phyloP scores from a whole-genome alignment of 1,284 basidiomycete species.

The Rhodotorula mucilaginosa region DNA sequence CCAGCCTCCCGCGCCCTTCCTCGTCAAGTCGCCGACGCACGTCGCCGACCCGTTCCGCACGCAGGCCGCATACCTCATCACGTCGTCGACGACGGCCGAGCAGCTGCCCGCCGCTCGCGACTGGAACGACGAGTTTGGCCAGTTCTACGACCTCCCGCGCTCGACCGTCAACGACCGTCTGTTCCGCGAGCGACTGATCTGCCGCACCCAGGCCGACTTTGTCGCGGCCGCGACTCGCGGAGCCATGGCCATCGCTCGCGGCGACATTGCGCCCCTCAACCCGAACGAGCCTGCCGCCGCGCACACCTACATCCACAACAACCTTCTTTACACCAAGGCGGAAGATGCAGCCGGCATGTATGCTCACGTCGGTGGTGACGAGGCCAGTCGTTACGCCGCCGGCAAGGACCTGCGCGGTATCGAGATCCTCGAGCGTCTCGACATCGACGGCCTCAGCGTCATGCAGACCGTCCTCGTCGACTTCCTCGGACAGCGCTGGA shows the following conservation, averaged over 20 bases:
- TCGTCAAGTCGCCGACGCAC: slow-evolving; percentile 48
- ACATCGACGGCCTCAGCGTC: slow-evolving; percentile 45
- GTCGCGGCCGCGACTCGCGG: slow-evolving; percentile 55
- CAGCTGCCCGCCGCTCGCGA: slow-evolving; percentile 57
- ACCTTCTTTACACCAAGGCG: slow-evolving; percentile 60
- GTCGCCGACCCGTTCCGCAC: slow-evolving; percentile 55
- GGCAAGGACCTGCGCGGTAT: slow-evolving; percentile 60
- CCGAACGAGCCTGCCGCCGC: slow-evolving; percentile 56
- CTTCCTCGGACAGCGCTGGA: slow-evolving; percentile 60
- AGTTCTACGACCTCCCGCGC: slow-evolving; percentile 56
- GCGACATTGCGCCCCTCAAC: slow-evolving; percentile 49
- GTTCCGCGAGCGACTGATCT: slow-evolving; percentile 57
- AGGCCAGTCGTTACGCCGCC: slow-evolving; percentile 57
- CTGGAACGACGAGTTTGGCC: slow-evolving; percentile 62
- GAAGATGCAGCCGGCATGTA: slow-evolving; percentile 58
- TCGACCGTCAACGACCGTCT: slow-evolving; percentile 55
- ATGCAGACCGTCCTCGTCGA: slow-evolving; percentile 56
- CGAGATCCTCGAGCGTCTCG: slow-evolving; percentile 56
- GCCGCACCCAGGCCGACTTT: slow-evolving; percentile 58
- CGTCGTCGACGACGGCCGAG: slow-evolving; percentile 50
- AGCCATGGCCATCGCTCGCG: slow-evolving; percentile 54
- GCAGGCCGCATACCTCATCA: slow-evolving; percentile 57
- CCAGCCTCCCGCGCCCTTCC: slow-evolving; percentile 57
- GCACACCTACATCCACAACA: slow-evolving; percentile 59
- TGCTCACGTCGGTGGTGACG: slow-evolving; percentile 58